A percentile compares a stretch with the other conserved stretches of the same genome.
These are phyloP conservation scores for Thermochaetoides thermophila DNA, from an alignment of 495 filamentous ascomycete species.

Conservation along the genomic window DNA sequence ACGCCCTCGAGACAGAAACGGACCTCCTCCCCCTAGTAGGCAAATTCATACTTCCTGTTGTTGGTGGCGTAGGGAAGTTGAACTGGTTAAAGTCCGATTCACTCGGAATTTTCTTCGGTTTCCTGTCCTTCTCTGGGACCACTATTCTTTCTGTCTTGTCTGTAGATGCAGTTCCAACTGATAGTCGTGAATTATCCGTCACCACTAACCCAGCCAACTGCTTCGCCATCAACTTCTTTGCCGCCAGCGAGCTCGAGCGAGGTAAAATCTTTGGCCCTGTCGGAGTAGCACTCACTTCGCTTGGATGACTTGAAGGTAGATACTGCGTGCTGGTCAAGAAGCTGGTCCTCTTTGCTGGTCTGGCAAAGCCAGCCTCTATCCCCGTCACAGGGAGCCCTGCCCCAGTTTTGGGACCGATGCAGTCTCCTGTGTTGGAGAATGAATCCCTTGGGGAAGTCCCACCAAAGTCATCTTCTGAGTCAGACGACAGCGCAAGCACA, in stretches of 20 bases:
- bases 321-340: slow-evolving; percentile 13
- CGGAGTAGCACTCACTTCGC: not conserved
- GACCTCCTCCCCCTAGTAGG: no score
- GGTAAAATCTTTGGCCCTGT: slow-evolving; percentile 5
- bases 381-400: slow-evolving; percentile 7
- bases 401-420: no score
- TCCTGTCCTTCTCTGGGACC: slow-evolving; percentile 1
- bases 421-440: no score
- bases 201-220: slow-evolving; percentile 1
- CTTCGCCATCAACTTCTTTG: slow-evolving; percentile 3
- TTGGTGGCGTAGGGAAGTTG: slow-evolving; percentile 18
- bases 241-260: slow-evolving; percentile 10
- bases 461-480: slow-evolving; percentile 30
- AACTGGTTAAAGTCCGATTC: slow-evolving; percentile 8
- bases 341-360: slow-evolving; percentile 12
- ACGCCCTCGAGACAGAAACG: slow-evolving; percentile 5
- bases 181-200: slow-evolving; percentile 7
- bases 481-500: slow-evolving; percentile 32
- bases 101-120: slow-evolving; percentile 4
- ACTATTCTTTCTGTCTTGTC: slow-evolving; percentile 5
- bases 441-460: no score
- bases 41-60: no score
- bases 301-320: slow-evolving; percentile 11
- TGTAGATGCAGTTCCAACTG: slow-evolving; percentile 9
- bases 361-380: slow-evolving; percentile 8